Conservation (phyloP, 1,139 yeast species). For the Magnusiomyces suaveolens region DNA sequence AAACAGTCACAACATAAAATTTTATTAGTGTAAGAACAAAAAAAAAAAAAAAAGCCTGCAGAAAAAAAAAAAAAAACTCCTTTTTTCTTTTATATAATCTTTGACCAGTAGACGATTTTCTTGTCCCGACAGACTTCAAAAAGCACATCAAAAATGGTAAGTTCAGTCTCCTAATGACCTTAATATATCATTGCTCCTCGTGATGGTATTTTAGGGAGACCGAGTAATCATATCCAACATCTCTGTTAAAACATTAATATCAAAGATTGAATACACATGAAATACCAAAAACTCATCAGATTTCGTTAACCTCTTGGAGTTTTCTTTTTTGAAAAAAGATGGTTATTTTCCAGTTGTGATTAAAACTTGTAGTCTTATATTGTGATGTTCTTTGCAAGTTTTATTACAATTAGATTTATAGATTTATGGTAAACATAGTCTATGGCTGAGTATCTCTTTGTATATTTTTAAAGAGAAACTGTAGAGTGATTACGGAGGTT, state of each 20-base stretch:
- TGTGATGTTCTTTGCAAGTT: neutral
- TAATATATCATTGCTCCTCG: neutral
- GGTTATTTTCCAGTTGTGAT: neutral
- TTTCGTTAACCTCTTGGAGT: no score
- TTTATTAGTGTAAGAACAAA: no score
- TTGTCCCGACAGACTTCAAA: neutral
- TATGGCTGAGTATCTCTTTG: conserved; percentile 16
- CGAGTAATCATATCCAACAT: conserved; percentile 14
- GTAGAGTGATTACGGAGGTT: conserved; percentile 28
- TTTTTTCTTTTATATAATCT: neutral
- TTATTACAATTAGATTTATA: no score
- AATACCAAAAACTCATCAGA: no score
- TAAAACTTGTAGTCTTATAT: neutral
- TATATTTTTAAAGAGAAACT: conserved; percentile 24
- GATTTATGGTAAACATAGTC: conserved; percentile 1
- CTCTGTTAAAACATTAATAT: no score
- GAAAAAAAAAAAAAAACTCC: neutral
- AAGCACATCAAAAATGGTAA: conserved; percentile 13
- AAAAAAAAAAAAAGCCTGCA: neutral
- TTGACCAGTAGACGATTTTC: conserved; percentile 1
- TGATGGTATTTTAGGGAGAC: conserved; percentile 10
- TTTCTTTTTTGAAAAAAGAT: no score
- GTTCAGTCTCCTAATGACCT: conserved; percentile 17
- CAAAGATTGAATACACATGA: no score
- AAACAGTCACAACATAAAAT: no score